Base-by-base conservation (phyloP, 1,284 basidiomycete species). In the Boletus austroedulis region DNA sequence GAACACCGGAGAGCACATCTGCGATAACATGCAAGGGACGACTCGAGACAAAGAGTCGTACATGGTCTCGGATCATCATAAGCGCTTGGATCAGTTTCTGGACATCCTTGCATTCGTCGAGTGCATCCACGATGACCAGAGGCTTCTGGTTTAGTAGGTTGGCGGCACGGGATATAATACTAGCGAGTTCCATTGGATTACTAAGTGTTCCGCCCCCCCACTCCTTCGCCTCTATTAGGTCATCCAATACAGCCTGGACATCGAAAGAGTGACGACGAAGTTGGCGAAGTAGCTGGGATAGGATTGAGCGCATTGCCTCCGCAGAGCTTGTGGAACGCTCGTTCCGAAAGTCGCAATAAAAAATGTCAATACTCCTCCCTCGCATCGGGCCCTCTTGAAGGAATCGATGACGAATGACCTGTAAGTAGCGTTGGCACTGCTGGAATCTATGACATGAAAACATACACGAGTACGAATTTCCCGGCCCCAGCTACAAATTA, bases 91-190 rank as follows among this genome's bases (percentile, higher is more conserved):
- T 40, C 6, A 57, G 56, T 15, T 28, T 23, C 11, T 14, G 14
- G 10, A 48, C 23, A 19, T 59, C 56, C 9, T 21, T 34, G 26
- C 56, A 59, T 40, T 58, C 57, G 8, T 59, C 57, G 17, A 59
- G 45, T 21, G 49, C 57, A 51, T 59, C 57, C 10, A 58, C 56
- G 11, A 58, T 32, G 5, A 58, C 24, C 19, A 58, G 5, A 34
- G 56, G 57, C 24, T 19, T 41, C 21, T n/a, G 55, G 17, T 4
- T 12, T 5, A 23, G 32, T 4, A 47, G 6, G 2, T 15, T n/a
- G 12, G 48, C 31, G 4, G 8, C 24, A 12, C 31, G 28, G 29
- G 29, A 51, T 24, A 21, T 17, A 24, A 58, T 40, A 23, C 15
- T 17, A 14, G 48, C 56, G 11, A 58, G 57, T 19, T 40, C 36